Evolutionary conservation across 352 stramenopile genomes (phyloP).

Genomic region (Hyaloperonospora arabidopsidis): DNA sequence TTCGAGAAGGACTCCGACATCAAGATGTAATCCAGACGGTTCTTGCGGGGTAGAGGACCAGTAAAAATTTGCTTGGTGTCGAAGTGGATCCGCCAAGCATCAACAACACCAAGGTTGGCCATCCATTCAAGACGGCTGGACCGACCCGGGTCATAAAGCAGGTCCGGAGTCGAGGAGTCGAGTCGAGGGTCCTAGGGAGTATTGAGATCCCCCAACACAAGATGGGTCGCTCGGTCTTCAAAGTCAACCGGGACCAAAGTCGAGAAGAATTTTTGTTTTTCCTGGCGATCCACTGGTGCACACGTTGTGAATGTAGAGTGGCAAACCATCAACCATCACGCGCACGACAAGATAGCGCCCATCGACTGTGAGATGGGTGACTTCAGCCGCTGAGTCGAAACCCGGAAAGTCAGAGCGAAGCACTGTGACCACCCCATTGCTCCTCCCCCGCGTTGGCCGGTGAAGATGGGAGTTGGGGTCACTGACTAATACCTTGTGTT

Average conservation of each 20-base stretch:
- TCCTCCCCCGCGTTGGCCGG: not conserved
- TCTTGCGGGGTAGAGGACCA: not conserved
- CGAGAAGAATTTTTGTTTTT: constrained; percentile 7
- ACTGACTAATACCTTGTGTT: not conserved
- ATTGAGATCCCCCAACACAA: constrained; percentile 1
- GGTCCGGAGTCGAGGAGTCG: too few species aligned
- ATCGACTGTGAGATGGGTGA: not conserved
- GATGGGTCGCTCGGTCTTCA: not conserved
- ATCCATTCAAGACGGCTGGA: not conserved
- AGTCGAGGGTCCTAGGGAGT: not conserved
- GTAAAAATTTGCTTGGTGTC: not conserved
- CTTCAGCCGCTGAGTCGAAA: not conserved
- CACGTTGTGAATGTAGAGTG: not conserved
- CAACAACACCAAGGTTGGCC: not conserved
- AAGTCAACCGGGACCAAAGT: not conserved
- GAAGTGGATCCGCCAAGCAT: constrained; percentile 1
- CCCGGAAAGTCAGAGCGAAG: not conserved
- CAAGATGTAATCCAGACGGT: constrained; percentile 2
- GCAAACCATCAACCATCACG: not conserved
- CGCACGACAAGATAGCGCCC: not conserved
- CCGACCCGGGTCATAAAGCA: not conserved
- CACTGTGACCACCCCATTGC: not conserved
- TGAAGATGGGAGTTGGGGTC: not conserved
- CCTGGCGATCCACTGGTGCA: not conserved
- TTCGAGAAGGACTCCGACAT: not conserved